A percentile compares a stretch with the other conserved stretches of the same genome.
These are phyloP conservation scores for Sugiyamaella paludigena DNA, from an alignment of 1,139 yeast genomes.

Conservation along the genomic window DNA sequence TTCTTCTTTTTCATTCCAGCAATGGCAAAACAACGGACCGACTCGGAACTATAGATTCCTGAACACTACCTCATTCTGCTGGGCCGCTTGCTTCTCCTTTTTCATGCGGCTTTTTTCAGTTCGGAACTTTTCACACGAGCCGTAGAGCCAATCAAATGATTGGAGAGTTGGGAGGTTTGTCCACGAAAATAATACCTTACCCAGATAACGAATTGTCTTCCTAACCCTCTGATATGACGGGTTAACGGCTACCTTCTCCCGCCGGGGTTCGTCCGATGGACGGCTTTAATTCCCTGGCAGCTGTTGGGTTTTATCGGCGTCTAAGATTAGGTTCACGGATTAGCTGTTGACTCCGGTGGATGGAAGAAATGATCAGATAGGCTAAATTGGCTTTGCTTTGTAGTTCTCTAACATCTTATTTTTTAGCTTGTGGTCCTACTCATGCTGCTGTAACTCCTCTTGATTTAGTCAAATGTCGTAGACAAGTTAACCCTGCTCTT, in stretches of 20 bases:
- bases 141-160: not conserved
- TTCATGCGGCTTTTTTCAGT: not conserved
- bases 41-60: not conserved
- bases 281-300: too few species aligned
- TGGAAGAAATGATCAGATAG: too few species aligned
- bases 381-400: constrained; percentile 46
- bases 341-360: too few species aligned
- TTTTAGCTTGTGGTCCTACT: constrained; percentile 94
- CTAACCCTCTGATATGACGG: too few species aligned
- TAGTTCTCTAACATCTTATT: constrained; percentile 27
- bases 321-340: too few species aligned
- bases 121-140: not conserved
- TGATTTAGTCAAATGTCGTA: constrained; percentile 87
- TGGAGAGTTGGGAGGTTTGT: not conserved
- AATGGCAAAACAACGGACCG: too few species aligned
- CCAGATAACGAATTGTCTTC: not conserved
- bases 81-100: not conserved
- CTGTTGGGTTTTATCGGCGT: too few species aligned
- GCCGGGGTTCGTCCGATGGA: too few species aligned
- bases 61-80: not conserved
- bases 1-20: not conserved
- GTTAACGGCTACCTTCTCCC: too few species aligned
- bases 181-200: not conserved
- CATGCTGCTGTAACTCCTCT: constrained; percentile 90
- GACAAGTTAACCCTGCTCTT: constrained; percentile 74